These are phyloP conservation scores for Sisymbrium altissimum DNA, from an alignment of 345 rosid genomes.

Conservation along the genomic window DNA sequence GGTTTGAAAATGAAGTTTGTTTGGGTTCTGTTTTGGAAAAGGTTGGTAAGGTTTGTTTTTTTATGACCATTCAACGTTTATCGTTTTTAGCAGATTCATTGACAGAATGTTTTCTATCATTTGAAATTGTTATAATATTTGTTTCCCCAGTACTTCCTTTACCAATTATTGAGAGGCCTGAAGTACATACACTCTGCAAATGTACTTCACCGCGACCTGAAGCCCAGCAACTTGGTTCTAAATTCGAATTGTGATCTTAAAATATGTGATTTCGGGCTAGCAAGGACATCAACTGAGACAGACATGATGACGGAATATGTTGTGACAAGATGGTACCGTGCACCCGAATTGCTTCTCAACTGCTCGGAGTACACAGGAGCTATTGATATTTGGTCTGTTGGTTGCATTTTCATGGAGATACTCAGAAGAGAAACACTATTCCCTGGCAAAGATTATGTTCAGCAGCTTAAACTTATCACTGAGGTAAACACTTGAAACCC, in stretches of 20 bases:
- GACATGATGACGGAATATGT: slow-evolving; percentile 91
- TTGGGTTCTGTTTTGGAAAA: no score
- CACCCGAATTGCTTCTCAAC: slow-evolving; percentile 73
- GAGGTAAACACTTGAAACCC: slow-evolving; percentile 46
- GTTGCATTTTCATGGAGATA: slow-evolving; percentile 89
- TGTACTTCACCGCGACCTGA: slow-evolving; percentile 83
- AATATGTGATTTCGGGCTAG: slow-evolving; percentile 86
- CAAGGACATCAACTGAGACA: slow-evolving; percentile 80
- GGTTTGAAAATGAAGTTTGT: background rate
- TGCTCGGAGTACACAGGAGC: slow-evolving; percentile 76
- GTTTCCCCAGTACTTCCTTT: slow-evolving; percentile 61
- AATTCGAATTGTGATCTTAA: slow-evolving; percentile 67
- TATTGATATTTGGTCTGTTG: slow-evolving; percentile 93
- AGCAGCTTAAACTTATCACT: slow-evolving; percentile 72
- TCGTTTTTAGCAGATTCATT: background rate
- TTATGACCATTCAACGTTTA: background rate
- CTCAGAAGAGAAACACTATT: slow-evolving; percentile 71
- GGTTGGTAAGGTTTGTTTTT: background rate
- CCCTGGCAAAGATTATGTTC: slow-evolving; percentile 87
- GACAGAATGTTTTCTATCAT: background rate
- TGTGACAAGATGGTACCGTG: slow-evolving; percentile 77
- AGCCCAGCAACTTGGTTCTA: slow-evolving; percentile 82
- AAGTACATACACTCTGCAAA: slow-evolving; percentile 82
- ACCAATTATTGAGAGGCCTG: slow-evolving; percentile 77
- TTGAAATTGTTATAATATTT: background rate